Evolutionary conservation across 164 flowering plant species (phyloP).

Genomic region (Piper longum): DNA sequence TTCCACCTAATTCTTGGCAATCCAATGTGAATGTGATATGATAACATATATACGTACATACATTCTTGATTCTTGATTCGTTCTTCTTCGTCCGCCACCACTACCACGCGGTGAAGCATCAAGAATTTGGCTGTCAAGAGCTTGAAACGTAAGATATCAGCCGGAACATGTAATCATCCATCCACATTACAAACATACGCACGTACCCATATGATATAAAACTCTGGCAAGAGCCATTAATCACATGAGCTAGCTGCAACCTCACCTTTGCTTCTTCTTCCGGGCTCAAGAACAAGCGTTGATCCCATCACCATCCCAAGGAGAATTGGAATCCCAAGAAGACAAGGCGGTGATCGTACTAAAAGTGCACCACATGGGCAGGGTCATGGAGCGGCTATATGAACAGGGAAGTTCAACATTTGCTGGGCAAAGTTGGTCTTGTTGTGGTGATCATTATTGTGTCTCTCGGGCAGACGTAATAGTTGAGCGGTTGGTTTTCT

Average conservation of each 20-base stretch:
- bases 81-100: too few relatives aligned
- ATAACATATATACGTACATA: too few relatives aligned
- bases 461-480: too few relatives aligned
- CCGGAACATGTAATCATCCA: not conserved
- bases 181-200: not conserved
- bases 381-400: too few relatives aligned
- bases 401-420: not conserved
- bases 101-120: too few relatives aligned
- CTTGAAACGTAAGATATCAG: not conserved
- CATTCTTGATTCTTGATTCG: too few relatives aligned
- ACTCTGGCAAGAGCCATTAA: not conserved
- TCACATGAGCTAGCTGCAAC: too few relatives aligned
- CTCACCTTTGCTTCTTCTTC: too few relatives aligned
- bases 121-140: not conserved
- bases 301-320: not conserved
- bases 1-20: too few relatives aligned
- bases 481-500: not conserved
- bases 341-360: not conserved
- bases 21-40: too few relatives aligned
- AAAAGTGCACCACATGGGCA: too few relatives aligned
- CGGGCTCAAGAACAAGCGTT: not conserved
- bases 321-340: constrained; percentile 1
- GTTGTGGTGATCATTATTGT: too few relatives aligned
- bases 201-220: not conserved
- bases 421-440: not conserved